phyloP scores from a whole-genome alignment of 192 early-diverging fungal species.

The Podila epicladia region DNA sequence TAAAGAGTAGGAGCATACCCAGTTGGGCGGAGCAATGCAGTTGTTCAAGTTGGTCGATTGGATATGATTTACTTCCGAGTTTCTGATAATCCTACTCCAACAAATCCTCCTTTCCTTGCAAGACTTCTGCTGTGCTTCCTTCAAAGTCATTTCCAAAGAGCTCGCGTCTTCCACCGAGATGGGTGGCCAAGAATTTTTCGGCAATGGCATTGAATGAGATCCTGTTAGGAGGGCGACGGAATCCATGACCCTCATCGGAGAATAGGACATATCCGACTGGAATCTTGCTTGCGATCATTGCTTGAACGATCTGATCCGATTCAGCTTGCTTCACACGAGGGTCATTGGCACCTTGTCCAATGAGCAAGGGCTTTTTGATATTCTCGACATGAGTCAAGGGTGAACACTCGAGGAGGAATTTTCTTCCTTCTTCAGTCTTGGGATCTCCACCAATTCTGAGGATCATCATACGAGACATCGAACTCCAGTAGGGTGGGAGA shows the following conservation, averaged over 20 bases:
- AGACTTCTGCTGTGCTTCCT: slow-evolving; percentile 19
- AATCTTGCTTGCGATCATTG: slow-evolving; percentile 35
- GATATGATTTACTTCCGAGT: no score
- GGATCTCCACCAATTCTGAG: slow-evolving; percentile 41
- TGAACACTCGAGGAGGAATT: slow-evolving; percentile 26
- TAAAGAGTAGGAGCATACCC: no score
- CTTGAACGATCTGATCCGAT: slow-evolving; percentile 52
- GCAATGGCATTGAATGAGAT: slow-evolving; percentile 44
- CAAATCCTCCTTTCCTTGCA: slow-evolving; percentile 20
- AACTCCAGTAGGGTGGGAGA: slow-evolving; percentile 53
- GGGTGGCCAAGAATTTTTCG: slow-evolving; percentile 48
- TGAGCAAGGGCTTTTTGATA: slow-evolving; percentile 49
- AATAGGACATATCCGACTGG: slow-evolving; percentile 50
- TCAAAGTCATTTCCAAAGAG: slow-evolving; percentile 13
- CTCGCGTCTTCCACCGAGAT: slow-evolving; percentile 33
- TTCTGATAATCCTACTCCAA: not conserved
- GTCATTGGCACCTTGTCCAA: slow-evolving; percentile 53
- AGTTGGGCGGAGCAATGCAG: no score
- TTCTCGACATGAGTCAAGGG: slow-evolving; percentile 50
- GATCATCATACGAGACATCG: slow-evolving; percentile 9
- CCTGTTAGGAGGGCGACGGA: slow-evolving; percentile 47
- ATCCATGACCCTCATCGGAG: slow-evolving; percentile 55
- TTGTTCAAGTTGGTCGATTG: no score
- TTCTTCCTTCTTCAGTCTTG: slow-evolving; percentile 45
- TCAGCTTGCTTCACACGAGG: slow-evolving; percentile 56